These are phyloP conservation scores for Ulmus americana DNA, from an alignment of 331 rosid genomes.

Conservation along the genomic window DNA sequence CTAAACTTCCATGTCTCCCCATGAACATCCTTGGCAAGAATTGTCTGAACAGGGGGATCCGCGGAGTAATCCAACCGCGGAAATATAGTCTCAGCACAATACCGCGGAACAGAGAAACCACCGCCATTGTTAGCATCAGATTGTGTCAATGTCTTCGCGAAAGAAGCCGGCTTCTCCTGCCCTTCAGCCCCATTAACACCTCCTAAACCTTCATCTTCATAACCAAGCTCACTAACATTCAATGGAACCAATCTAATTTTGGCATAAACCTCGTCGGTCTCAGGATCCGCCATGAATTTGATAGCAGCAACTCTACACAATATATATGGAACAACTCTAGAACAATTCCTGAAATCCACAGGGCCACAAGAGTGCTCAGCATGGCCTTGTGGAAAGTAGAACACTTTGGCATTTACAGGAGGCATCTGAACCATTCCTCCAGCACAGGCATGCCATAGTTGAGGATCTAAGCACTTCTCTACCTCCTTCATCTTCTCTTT, in stretches of 20 bases:
- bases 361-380: constrained; percentile 72
- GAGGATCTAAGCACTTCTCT: constrained; percentile 71
- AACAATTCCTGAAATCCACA: constrained; percentile 53
- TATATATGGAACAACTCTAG: constrained; percentile 44
- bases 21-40: constrained; percentile 82
- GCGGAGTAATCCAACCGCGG: constrained; percentile 71
- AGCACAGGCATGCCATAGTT: constrained; percentile 95
- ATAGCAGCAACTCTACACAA: constrained; percentile 55
- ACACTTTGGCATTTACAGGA: constrained; percentile 50
- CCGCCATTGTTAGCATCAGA: constrained; percentile 97
- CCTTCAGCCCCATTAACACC: constrained; percentile 42
- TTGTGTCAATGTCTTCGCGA: constrained; percentile 81
- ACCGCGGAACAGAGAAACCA: constrained; percentile 86
- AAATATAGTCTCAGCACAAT: constrained; percentile 82
- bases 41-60: constrained; percentile 69
- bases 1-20: constrained; percentile 85
- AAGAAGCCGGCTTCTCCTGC: constrained; percentile 63
- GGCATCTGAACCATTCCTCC: constrained; percentile 99
- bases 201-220: constrained; percentile 36
- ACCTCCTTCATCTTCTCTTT: constrained; percentile 60
- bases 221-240: constrained; percentile 22
- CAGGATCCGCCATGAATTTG: constrained; percentile 79
- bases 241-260: constrained; percentile 57
- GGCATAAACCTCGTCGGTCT: constrained; percentile 76
- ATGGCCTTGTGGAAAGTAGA: constrained; percentile 90